Evolutionary conservation across 371 early-diverging fungal genomes (phyloP), one percentile per base, ranked within the genome.

Genomic region (Mucor racemosus): DNA sequence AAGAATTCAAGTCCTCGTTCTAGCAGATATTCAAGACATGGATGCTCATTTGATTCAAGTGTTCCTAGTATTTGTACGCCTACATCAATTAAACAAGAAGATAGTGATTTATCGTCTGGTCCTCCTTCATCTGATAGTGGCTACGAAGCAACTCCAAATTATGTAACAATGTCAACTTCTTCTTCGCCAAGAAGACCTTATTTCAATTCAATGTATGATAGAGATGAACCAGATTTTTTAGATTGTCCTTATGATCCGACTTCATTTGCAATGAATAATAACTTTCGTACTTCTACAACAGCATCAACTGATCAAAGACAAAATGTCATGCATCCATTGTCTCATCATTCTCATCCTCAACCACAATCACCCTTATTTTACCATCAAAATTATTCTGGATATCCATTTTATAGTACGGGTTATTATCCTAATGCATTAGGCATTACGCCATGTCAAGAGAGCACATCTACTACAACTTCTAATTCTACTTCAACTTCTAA

Each of bases 41-140:
- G 41, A 15, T 63, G 56, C 33, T 67, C 71, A 34, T 66, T 71
- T 64, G 71, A 71, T 36, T 71, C 71, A 1, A 36, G 53, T 14
- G 53, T 54, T 6, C 53, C 67, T 17, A 44, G 59, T 17, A 59
- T 66, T 10, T 70, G 66, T n/a, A 72, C 68, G 40, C 65, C 65
- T 17, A 35, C 64, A 5, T 72, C 72, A 17, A 60, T 72, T 41
- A 67, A 68, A 34, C 53, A 53, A 31, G 72, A 68, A 65, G 72
- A 68, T n/a, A 59, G 63, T 31, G 73, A 73, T 26, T 40, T 73
- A 14, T 73, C 73, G 0, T 73, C 73, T 21, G 73, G 69, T 1
- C 73, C 73, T 26, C 69, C 73, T 31, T 73, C 73, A 7, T 65
- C 73, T 31, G 69, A 68, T 19, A 65, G 69, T 21, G 69, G 73